phyloP scores from a whole-genome alignment of 305 asterid species.

The Striga hermonthica region DNA sequence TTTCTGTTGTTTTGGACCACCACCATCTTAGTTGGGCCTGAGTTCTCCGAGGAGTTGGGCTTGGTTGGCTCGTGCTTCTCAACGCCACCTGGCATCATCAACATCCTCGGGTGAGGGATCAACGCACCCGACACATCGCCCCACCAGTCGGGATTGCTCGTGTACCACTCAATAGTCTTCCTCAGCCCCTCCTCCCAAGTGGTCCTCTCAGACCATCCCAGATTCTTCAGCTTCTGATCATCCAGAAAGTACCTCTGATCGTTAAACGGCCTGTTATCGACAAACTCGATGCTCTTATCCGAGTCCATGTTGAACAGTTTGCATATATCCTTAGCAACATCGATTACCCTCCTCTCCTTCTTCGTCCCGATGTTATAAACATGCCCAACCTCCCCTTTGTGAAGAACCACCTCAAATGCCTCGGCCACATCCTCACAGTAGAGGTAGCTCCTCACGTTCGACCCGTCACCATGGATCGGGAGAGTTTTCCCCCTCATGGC shows the following conservation, averaged over 20 bases:
- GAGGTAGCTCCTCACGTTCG: conserved; percentile 63
- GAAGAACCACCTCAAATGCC: conserved; percentile 66
- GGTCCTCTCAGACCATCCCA: conserved; percentile 63
- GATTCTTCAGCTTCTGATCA: conserved; percentile 59
- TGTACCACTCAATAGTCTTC: conserved; percentile 66
- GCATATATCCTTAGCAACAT: conserved; percentile 59
- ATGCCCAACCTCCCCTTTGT: conserved; percentile 68
- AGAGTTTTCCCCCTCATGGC: conserved; percentile 64
- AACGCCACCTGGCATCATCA: conserved; percentile 70
- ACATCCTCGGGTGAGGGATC: conserved; percentile 67
- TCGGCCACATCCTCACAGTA: conserved; percentile 74
- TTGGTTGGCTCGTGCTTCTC: conserved; percentile 37
- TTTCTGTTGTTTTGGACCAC: conserved; percentile 29
- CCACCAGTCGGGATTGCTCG: conserved; percentile 63
- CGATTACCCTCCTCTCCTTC: conserved; percentile 61
- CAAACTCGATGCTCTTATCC: conserved; percentile 55
- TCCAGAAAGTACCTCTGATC: conserved; percentile 69
- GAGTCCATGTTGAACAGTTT: conserved; percentile 50
- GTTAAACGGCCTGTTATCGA: conserved; percentile 68
- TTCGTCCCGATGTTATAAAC: conserved; percentile 65
- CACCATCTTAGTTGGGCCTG: conserved; percentile 29
- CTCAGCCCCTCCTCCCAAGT: conserved; percentile 62
- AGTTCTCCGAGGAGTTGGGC: conserved; percentile 24
- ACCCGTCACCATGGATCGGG: conserved; percentile 70
- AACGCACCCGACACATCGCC: conserved; percentile 72